Percentiles rank a stretch among this genome's conserved stretches.
Conservation (phyloP, 164 flowering plant species). For the Amborella trichopoda region DNA sequence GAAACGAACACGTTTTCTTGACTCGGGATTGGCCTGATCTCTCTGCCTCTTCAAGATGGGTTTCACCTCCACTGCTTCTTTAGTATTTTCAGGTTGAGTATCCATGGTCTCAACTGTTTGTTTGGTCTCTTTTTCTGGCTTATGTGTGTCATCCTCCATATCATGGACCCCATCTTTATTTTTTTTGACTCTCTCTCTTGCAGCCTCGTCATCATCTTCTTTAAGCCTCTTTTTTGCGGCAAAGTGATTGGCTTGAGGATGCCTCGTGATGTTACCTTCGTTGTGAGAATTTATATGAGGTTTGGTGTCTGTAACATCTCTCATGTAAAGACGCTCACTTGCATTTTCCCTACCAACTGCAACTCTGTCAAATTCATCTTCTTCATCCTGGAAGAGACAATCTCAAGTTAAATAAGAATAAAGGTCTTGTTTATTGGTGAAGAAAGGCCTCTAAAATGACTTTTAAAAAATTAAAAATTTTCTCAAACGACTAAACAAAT, state of each 20-base stretch:
- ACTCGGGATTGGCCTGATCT: conserved; percentile 19
- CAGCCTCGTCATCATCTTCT: conserved; percentile 48
- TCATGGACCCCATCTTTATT: no score
- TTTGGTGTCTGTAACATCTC: conserved; percentile 32
- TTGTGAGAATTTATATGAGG: conserved; percentile 17
- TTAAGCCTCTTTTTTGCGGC: conserved; percentile 61
- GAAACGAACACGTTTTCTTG: conserved; percentile 72
- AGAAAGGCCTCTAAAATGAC: neutral
- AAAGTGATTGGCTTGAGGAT: conserved; percentile 70
- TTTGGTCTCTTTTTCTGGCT: no score
- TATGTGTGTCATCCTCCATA: no score
- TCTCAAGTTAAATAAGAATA: neutral
- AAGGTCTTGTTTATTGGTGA: neutral
- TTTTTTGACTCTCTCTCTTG: no score
- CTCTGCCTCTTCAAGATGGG: conserved; percentile 73
- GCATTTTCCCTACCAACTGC: conserved; percentile 58
- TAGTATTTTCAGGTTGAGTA: conserved; percentile 10
- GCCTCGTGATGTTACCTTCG: conserved; percentile 22
- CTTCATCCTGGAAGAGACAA: conserved; percentile 64
- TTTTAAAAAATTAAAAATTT: neutral
- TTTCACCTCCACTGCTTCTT: conserved; percentile 24
- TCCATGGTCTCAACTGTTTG: no score
- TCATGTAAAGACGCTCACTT: conserved; percentile 56
- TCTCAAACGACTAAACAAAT: no score
- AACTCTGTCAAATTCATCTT: conserved; percentile 76